These are phyloP conservation scores for Syzygium aromaticum DNA, from an alignment of 345 rosid species.

Conservation along the genomic window DNA sequence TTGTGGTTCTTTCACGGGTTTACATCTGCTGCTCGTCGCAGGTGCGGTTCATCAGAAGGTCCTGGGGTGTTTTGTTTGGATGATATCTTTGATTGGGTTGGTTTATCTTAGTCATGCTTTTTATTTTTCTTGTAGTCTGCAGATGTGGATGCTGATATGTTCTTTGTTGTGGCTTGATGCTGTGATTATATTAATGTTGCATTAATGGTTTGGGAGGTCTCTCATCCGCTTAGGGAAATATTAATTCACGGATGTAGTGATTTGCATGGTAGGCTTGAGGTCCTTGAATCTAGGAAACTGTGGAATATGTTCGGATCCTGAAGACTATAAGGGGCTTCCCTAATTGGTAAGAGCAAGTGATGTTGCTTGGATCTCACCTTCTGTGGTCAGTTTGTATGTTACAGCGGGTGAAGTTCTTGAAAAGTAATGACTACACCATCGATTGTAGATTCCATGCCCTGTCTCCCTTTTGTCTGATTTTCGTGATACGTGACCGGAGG, in stretches of 20 bases:
- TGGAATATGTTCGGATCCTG: background rate
- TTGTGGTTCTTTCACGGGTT: background rate
- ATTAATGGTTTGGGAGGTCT: background rate
- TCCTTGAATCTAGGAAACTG: background rate
- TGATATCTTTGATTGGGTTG: background rate
- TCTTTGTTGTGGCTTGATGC: background rate
- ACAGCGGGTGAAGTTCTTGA: constrained; percentile 10
- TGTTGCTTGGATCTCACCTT: constrained; percentile 3
- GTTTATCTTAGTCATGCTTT: background rate
- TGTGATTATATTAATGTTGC: background rate
- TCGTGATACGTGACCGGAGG: constrained; percentile 7
- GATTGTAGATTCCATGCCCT: background rate
- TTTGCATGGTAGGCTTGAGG: background rate
- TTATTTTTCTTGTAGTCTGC: background rate
- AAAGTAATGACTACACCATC: constrained; percentile 1
- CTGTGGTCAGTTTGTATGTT: background rate
- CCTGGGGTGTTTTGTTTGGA: background rate
- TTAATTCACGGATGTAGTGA: background rate
- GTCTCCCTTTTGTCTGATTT: constrained; percentile 6
- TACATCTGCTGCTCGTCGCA: background rate
- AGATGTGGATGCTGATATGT: background rate
- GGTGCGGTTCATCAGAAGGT: background rate
- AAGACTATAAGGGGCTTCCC: background rate
- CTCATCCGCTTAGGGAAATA: background rate
- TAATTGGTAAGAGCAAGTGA: background rate